Base-by-base conservation (phyloP, 495 filamentous ascomycete genomes). In the Aspergillus nanangensis region DNA sequence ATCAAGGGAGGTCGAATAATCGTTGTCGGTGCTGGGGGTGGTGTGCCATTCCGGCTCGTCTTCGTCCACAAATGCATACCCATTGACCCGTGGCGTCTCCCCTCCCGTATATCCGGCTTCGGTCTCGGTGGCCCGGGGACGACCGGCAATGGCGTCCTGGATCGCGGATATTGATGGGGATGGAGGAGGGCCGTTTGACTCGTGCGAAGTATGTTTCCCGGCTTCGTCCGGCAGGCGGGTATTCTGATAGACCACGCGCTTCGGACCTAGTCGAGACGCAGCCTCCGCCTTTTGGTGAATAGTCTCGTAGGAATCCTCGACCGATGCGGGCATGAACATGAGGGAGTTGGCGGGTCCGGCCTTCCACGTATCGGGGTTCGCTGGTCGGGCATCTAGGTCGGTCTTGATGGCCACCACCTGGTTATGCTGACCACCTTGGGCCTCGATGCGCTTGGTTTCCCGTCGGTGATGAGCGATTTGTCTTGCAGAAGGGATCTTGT, bases 51-150 rank as follows among this genome's bases (percentile, higher is more conserved):
- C 67, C 0, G 79, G 78, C 34, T 88, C 84, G 54, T 94, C 86
- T 25, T 80, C 76, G 52, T 95, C 90, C 33, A 98, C 93, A 63
- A 96, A 97, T 3, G 87, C 81, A 56, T 96, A 98, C 17, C 93
- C 93, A 44, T 89, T 88, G 0, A 97, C 88, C 2, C 89, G 76
- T 0, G 93, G 93, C 1, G 93, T 96, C 58, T 93, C 86, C 15
- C 71, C 79, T n/a, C 80, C 82, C 2, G 66, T 66, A 22, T 79
- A 79, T 3, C 76, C 82, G 7, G 78, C 74, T 55, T 95, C 86
- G 0, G 81, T 78, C n/a, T 80, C 77, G 2, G 75, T 77, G 3
- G 72, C 67, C 13, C 81, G 76, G 4, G 83, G 79, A 0, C 77
- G 80, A 10, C 93, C 90, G 2, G 85, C 81, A 53, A 98, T 94